These are phyloP conservation scores for Pelargonium hybrid DNA, from an alignment of 441 rosid species.

Conservation along the genomic window DNA sequence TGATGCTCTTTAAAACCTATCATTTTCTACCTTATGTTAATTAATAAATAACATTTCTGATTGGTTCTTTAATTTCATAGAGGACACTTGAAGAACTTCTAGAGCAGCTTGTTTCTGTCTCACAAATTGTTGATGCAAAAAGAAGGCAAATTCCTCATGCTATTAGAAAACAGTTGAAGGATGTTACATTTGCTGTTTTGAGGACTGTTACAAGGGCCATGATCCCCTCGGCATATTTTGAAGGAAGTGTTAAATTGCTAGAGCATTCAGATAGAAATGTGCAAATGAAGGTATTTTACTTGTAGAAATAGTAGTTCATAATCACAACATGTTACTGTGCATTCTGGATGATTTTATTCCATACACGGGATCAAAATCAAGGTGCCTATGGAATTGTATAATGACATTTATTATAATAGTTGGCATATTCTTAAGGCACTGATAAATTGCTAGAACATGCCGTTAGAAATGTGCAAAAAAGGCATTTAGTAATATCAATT, in stretches of 20 bases:
- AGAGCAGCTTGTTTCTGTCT: conserved; percentile 54
- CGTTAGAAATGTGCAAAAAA: no score
- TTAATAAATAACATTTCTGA: neutral
- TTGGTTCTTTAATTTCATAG: conserved; percentile 31
- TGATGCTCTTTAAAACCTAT: neutral
- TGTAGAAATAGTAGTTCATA: conserved; percentile 5
- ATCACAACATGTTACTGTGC: neutral
- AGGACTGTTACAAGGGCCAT: conserved; percentile 43
- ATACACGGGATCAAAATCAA: neutral
- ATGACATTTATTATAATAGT: no score
- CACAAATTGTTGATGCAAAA: conserved; percentile 40
- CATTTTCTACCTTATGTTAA: neutral
- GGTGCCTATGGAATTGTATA: no score
- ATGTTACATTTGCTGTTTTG: conserved; percentile 45
- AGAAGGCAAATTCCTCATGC: conserved; percentile 40
- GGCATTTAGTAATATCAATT: no score
- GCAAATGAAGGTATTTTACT: conserved; percentile 58
- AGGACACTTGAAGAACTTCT: conserved; percentile 58
- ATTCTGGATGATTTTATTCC: neutral
- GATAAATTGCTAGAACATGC: no score
- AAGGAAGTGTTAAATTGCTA: conserved; percentile 58
- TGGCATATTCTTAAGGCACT: no score
- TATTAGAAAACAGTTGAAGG: conserved; percentile 49
- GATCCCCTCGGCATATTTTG: conserved; percentile 69
- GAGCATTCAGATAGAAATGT: conserved; percentile 43